Evolutionary conservation across 2,329 filamentous ascomycete genomes (phyloP).

Genomic region (Botryosphaeria agaves): DNA sequence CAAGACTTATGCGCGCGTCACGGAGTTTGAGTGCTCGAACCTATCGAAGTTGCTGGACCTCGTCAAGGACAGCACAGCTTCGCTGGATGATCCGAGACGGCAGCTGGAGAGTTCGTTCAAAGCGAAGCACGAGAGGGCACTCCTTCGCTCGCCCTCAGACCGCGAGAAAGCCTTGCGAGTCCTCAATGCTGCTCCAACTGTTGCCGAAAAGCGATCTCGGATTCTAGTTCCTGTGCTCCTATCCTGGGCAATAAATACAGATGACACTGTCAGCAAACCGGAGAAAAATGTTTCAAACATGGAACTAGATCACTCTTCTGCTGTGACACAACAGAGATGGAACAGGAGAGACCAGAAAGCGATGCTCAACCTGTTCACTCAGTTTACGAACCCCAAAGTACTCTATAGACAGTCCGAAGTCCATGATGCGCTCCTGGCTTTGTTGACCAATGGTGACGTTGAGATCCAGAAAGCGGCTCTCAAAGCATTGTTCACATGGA

Average conservation of each 20-base stretch:
- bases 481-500: constrained; percentile 80
- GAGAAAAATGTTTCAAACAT: constrained; percentile 5
- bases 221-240: constrained; percentile 74
- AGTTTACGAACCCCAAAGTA: constrained; percentile 74
- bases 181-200: constrained; percentile 50
- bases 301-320: neutral
- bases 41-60: constrained; percentile 39
- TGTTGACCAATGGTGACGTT: constrained; percentile 75
- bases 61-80: constrained; percentile 33
- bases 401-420: constrained; percentile 65
- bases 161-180: constrained; percentile 67
- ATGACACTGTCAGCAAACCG: constrained; percentile 7
- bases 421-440: constrained; percentile 52
- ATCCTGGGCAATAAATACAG: constrained; percentile 47
- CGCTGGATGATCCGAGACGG: constrained; percentile 35
- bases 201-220: constrained; percentile 77
- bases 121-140: constrained; percentile 38
- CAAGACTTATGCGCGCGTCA: constrained; percentile 24
- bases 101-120: constrained; percentile 48
- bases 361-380: constrained; percentile 63
- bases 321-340: constrained; percentile 39
- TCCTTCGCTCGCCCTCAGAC: constrained; percentile 36
- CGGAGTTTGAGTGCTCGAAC: constrained; percentile 76
- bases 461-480: constrained; percentile 78
- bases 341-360: constrained; percentile 66